Evolutionary conservation across 2,329 filamentous ascomycete species (phyloP), one percentile per base, ranked within the genome.

Genomic region (Sporothrix globosa): DNA sequence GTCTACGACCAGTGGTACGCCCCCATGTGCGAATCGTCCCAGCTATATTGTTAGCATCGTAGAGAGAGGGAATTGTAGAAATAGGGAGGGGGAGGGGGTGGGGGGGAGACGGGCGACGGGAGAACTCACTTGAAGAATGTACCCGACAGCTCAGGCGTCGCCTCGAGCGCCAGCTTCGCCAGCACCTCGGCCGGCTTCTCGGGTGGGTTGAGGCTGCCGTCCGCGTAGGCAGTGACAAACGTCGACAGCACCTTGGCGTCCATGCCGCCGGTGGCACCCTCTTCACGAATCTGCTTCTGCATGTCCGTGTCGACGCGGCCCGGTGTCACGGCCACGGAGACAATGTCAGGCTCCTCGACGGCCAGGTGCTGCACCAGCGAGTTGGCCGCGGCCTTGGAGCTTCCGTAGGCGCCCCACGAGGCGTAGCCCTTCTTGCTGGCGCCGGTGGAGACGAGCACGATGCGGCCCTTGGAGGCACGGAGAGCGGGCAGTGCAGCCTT

Each of bases 301-400:
- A 97, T 97, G 67, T 90, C 90, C 0, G 94, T 97, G 77, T 97
- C 91, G 9, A 96, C 91, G 60, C 92, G 88, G 2, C 94, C 94
- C 0, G 94, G 94, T 4, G 90, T 85, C 46, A 97, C 82, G 0
- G 92, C 85, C 0, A 97, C 81, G 14, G 88, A 89, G 0, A 87
- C 91, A 58, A 97, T 88, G 17, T 89, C 84, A 1, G 90, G 88
- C 79, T 97, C 94, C 77, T 97, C 94, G 0, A 85, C 84, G 0
- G 88, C 87, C 48, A 97, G 80, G 48, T 94, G 92, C 54, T 85
- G 81, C 0, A 90, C 89, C 5, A 97, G 81, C 75, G 95, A 92
- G 78, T 96, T 96, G 76, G 96, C 78, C 1, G 91, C 92, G 0
- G 93, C 92, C 80, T 97, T 97, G 21, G 90, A 88, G 1, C 91